Percentiles rank a stretch among this genome's conserved stretches.
These are phyloP conservation scores for Globisporangium radiosum DNA, from an alignment of 352 stramenopile genomes.

Conservation along the genomic window DNA sequence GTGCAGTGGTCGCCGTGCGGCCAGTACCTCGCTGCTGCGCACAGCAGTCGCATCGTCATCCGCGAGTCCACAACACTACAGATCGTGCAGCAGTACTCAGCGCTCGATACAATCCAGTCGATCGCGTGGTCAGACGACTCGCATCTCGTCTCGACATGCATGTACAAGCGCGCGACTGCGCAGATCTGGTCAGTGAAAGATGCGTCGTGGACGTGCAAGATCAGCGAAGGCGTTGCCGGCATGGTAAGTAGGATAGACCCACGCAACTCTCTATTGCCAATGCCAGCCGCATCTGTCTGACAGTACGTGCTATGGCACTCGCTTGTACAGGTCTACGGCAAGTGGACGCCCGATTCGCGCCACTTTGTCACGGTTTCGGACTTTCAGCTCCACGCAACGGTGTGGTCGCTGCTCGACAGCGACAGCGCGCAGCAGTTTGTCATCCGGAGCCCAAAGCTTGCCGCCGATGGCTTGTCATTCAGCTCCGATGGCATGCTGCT, in stretches of 20 bases:
- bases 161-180: slow-evolving; percentile 59
- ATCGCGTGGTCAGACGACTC: slow-evolving; percentile 61
- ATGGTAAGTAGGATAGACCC: slow-evolving; percentile 20
- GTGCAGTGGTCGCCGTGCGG: slow-evolving; percentile 69
- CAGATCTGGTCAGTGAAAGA: slow-evolving; percentile 63
- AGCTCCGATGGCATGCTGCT: slow-evolving; percentile 49
- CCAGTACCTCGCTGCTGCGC: slow-evolving; percentile 39
- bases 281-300: too few relatives aligned
- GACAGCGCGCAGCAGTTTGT: slow-evolving; percentile 27
- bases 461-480: slow-evolving; percentile 57
- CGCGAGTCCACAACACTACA: slow-evolving; percentile 44
- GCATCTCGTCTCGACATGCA: slow-evolving; percentile 50
- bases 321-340: slow-evolving; percentile 16
- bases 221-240: slow-evolving; percentile 65
- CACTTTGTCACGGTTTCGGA: slow-evolving; percentile 79
- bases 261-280: too few relatives aligned
- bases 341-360: slow-evolving; percentile 54
- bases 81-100: slow-evolving; percentile 60
- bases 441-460: slow-evolving; percentile 67
- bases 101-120: slow-evolving; percentile 45
- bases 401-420: slow-evolving; percentile 69
- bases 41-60: slow-evolving; percentile 46
- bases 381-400: slow-evolving; percentile 76
- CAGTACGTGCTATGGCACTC: too few relatives aligned
- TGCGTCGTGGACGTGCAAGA: slow-evolving; percentile 61